Evolutionary conservation across 345 rosid genomes (phyloP).

Genomic region (Pseudoturritis turrita): DNA sequence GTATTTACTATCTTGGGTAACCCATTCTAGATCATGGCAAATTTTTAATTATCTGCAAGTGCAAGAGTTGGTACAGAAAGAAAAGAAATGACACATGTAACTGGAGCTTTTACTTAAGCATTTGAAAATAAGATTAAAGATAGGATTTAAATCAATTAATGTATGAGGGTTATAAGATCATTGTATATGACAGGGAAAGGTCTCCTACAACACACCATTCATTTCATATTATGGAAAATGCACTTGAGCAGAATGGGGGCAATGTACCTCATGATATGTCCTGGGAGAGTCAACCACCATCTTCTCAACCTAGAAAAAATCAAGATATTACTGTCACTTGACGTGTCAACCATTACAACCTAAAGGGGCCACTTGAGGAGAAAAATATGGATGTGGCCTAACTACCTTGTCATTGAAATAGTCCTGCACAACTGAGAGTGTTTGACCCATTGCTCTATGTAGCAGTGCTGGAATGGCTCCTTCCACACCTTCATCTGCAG

Average conservation of each 20-base stretch:
- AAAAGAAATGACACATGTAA: background rate
- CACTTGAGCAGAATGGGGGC: background rate
- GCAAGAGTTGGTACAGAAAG: slow-evolving; percentile 1
- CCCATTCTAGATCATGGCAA: background rate
- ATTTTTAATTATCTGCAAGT: slow-evolving; percentile 6
- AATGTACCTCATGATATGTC: slow-evolving; percentile 86
- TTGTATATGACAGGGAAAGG: background rate
- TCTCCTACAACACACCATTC: background rate
- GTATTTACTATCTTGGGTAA: background rate
- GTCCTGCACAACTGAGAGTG: slow-evolving; percentile 95
- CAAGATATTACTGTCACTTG: slow-evolving; percentile 6
- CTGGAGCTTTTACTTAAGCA: background rate
- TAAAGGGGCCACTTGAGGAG: background rate
- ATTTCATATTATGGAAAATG: background rate
- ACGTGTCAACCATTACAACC: slow-evolving; percentile 3
- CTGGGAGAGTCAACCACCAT: slow-evolving; percentile 94
- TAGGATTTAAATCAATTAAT: background rate
- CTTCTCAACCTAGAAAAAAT: slow-evolving; percentile 62
- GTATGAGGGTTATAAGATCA: background rate
- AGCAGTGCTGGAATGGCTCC: slow-evolving; percentile 84
- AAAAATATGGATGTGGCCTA: background rate
- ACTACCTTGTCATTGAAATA: slow-evolving; percentile 77
- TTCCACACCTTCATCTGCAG: slow-evolving; percentile 94
- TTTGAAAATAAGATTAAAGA: background rate
- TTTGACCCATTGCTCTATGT: slow-evolving; percentile 97